Evolutionary conservation across 108 stramenopile species (phyloP).

Genomic region (Mayamaea pseudoterrestris): DNA sequence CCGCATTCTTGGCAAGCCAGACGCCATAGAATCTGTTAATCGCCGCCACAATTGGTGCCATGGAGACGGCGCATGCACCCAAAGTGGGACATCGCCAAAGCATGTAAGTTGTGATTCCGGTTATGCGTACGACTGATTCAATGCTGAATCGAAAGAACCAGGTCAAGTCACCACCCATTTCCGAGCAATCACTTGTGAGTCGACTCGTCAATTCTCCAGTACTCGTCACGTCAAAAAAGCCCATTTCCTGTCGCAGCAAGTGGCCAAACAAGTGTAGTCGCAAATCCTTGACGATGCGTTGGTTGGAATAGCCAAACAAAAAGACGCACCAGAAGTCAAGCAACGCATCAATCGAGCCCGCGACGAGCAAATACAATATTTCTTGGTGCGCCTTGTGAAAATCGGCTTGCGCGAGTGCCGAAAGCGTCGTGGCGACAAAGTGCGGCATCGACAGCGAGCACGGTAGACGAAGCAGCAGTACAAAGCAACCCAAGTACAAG

Average conservation of each 20-base stretch:
- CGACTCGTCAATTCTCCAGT: constrained; percentile 72
- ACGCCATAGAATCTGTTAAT: constrained; percentile 78
- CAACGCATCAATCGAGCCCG: constrained; percentile 54
- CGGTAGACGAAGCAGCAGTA: constrained; percentile 73
- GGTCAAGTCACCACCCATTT: constrained; percentile 82
- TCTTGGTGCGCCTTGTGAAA: constrained; percentile 51
- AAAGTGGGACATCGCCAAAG: constrained; percentile 55
- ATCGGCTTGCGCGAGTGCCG: constrained; percentile 44
- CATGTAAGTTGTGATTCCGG: constrained; percentile 75
- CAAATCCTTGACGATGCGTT: constrained; percentile 66
- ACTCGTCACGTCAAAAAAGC: constrained; percentile 61
- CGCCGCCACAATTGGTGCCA: constrained; percentile 69
- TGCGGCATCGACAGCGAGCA: constrained; percentile 79
- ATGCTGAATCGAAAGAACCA: constrained; percentile 86
- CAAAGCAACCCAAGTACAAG: constrained; percentile 67
- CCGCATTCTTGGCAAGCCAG: constrained; percentile 65
- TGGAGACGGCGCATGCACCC: constrained; percentile 57
- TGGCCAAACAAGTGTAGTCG: constrained; percentile 58
- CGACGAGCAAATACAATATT: constrained; percentile 63
- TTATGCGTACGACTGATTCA: constrained; percentile 75
- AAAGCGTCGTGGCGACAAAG: constrained; percentile 72
- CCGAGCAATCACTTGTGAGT: constrained; percentile 77
- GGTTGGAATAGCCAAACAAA: constrained; percentile 79
- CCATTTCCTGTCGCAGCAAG: constrained; percentile 67
- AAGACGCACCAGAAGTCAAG: constrained; percentile 89